phyloP scores from a whole-genome alignment of 2,329 filamentous ascomycete genomes.

The Cytospora mali region DNA sequence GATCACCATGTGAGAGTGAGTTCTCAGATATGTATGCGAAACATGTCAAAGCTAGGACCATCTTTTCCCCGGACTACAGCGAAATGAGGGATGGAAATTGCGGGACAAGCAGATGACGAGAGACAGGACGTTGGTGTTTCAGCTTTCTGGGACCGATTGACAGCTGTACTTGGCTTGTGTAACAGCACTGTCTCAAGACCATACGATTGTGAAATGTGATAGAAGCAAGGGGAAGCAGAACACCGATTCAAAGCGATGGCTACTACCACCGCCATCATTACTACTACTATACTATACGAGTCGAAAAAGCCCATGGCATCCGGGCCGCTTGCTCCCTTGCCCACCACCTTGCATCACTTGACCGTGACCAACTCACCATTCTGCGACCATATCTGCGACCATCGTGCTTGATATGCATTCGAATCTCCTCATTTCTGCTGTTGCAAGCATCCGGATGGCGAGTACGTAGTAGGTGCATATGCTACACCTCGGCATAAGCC shows the following conservation, averaged over 20 bases:
- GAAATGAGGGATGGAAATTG: slow-evolving; percentile 7
- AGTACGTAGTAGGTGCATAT: neutral
- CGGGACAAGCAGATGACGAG: slow-evolving; percentile 1
- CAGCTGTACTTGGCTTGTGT: neutral
- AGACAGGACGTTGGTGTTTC: neutral
- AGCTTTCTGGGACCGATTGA: slow-evolving; percentile 1
- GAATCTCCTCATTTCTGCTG: neutral
- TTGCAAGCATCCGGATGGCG: neutral
- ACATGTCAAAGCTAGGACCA: neutral
- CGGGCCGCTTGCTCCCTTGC: neutral
- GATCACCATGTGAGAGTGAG: neutral
- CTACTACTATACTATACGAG: neutral
- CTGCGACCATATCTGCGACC: slow-evolving; percentile 24
- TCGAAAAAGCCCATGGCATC: neutral
- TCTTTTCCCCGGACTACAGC: neutral
- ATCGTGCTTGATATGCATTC: slow-evolving; percentile 5
- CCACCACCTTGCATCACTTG: slow-evolving; percentile 16
- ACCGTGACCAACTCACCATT: slow-evolving; percentile 12
- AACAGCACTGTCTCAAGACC: slow-evolving; percentile 13
- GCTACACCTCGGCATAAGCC: neutral
- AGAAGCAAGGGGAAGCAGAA: neutral
- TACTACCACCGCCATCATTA: neutral
- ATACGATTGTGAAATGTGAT: neutral
- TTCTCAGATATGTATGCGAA: neutral
- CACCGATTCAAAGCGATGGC: neutral